These are phyloP conservation scores for Stentor roeselii DNA, from an alignment of 73 alveolate genomes.

Conservation along the genomic window DNA sequence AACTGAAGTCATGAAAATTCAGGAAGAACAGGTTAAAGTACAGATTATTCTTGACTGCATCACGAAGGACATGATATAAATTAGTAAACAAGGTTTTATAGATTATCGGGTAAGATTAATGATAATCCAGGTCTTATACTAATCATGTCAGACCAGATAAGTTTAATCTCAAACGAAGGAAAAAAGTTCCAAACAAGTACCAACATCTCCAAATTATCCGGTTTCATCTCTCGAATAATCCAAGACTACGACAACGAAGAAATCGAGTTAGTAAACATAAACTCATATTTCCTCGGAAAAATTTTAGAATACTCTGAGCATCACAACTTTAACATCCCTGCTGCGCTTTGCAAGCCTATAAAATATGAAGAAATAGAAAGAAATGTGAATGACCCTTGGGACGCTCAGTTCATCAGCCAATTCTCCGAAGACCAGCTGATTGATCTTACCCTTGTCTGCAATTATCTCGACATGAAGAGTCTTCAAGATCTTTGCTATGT, in stretches of 20 bases:
- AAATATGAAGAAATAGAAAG: not conserved
- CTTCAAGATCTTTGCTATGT: conserved; percentile 24
- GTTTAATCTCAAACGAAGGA: conserved; percentile 25
- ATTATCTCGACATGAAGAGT: conserved; percentile 5
- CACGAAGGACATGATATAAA: too few species aligned
- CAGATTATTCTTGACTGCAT: not conserved
- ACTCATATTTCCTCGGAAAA: not conserved
- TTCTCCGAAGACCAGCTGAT: not conserved
- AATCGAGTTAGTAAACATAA: conserved; percentile 1
- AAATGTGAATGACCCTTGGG: conserved; percentile 30
- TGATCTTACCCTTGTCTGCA: not conserved
- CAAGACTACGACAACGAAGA: conserved; percentile 28
- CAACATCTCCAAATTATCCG: not conserved
- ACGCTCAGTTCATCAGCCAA: conserved; percentile 21
- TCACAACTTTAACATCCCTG: conserved; percentile 19
- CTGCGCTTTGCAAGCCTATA: not conserved
- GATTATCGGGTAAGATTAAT: too few species aligned
- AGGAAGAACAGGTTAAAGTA: not conserved
- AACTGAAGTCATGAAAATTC: not conserved
- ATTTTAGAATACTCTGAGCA: conserved; percentile 19
- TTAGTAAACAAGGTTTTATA: too few species aligned
- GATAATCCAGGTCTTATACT: too few species aligned
- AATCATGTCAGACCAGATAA: too few species aligned
- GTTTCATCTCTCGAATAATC: not conserved
- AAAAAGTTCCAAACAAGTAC: not conserved